Percentiles rank a stretch among this genome's conserved stretches.
Evolutionary conservation across 345 rosid species (phyloP).

Genomic region (Hirschfeldia incana): DNA sequence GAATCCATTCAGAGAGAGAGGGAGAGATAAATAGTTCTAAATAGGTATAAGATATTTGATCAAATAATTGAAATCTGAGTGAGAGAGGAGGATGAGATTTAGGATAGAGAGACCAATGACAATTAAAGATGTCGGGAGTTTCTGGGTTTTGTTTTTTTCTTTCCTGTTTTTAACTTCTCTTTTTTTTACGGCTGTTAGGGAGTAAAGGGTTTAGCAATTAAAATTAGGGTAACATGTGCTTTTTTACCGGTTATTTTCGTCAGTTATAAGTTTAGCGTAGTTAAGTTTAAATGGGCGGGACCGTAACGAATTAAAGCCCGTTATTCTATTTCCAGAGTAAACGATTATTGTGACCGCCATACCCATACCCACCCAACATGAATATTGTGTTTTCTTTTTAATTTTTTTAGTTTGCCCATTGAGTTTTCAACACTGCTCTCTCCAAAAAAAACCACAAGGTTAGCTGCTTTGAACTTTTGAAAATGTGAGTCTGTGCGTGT

Average conservation of each 20-base stretch:
- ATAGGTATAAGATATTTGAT: not conserved
- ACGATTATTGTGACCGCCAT: not conserved
- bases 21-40: not conserved
- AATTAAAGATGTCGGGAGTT: not conserved
- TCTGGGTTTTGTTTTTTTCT: slow-evolving; percentile 23
- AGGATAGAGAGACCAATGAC: slow-evolving; percentile 31
- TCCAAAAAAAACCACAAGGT: not conserved
- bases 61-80: not conserved
- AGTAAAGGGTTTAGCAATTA: slow-evolving; percentile 14
- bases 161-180: not conserved
- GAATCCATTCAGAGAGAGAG: slow-evolving; percentile 32
- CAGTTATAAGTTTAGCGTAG: not conserved
- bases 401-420: not conserved
- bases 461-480: not conserved
- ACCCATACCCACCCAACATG: too few relatives aligned
- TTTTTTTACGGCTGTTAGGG: slow-evolving; percentile 10
- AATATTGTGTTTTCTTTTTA: too few relatives aligned
- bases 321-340: not conserved
- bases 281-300: not conserved
- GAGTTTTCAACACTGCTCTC: not conserved
- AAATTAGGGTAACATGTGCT: not conserved
- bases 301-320: not conserved
- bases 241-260: not conserved
- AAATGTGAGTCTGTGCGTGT: not conserved
- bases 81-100: slow-evolving; percentile 22